Percentiles rank a stretch among this genome's conserved stretches.
Conservation (phyloP, 768 basidiomycete genomes). For the Thelephora ganbajun region DNA sequence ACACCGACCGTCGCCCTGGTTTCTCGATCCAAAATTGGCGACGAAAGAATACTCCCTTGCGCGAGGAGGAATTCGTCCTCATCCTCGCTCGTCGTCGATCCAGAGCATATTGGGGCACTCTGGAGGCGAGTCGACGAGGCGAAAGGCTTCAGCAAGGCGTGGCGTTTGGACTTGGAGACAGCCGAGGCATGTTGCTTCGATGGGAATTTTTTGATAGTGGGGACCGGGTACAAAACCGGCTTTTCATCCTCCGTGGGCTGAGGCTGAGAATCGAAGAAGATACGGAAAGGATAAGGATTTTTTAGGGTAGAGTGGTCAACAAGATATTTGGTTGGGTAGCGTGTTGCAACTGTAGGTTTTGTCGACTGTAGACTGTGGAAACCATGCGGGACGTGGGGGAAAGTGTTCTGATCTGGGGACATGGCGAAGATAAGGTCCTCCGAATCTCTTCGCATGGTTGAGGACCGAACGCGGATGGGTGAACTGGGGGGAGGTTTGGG, state of each 20-base stretch:
- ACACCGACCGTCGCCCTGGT: too few relatives aligned
- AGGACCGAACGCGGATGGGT: not conserved
- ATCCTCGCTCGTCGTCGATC: not conserved
- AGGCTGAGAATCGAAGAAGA: not conserved
- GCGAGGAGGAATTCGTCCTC: not conserved
- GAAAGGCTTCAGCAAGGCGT: not conserved
- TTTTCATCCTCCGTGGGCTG: not conserved
- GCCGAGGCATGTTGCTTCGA: not conserved
- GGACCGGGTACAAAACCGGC: not conserved
- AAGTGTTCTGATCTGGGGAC: not conserved
- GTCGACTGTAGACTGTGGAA: not conserved
- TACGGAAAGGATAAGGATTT: not conserved
- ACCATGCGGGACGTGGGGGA: not conserved
- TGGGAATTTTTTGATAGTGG: not conserved
- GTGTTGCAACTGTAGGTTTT: not conserved
- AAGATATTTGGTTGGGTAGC: not conserved
- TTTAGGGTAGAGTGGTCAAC: not conserved
- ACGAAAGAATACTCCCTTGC: too few relatives aligned
- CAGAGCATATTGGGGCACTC: not conserved
- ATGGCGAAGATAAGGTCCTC: not conserved
- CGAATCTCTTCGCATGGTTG: not conserved
- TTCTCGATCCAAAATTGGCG: too few relatives aligned
- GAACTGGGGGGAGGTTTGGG: not conserved
- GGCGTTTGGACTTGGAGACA: not conserved
- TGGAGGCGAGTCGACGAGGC: not conserved